These are phyloP conservation scores for Cyclocybe aegerita DNA, from an alignment of 768 basidiomycete species.

Conservation along the genomic window DNA sequence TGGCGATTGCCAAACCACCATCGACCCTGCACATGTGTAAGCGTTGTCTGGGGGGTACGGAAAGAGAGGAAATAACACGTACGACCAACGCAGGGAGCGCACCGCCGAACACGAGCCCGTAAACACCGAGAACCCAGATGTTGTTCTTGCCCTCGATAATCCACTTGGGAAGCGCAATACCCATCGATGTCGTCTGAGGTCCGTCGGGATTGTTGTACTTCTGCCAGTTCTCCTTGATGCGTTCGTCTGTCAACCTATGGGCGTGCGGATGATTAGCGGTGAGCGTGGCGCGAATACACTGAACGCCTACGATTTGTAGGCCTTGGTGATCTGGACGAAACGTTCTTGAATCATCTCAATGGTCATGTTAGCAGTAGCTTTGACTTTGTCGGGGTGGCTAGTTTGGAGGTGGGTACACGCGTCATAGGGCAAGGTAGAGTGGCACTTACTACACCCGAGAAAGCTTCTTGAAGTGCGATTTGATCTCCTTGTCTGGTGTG, in stretches of 20 bases:
- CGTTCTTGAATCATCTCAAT: slow-evolving; percentile 80
- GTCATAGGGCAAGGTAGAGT: not conserved
- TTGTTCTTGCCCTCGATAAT: slow-evolving; percentile 91
- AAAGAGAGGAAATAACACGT: slow-evolving; percentile 26
- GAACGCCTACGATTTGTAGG: slow-evolving; percentile 83
- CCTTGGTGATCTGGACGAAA: slow-evolving; percentile 94
- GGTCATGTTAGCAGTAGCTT: slow-evolving; percentile 77
- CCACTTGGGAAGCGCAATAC: slow-evolving; percentile 94
- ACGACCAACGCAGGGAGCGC: slow-evolving; percentile 83
- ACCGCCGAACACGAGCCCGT: slow-evolving; percentile 86
- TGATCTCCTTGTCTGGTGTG: slow-evolving; percentile 85
- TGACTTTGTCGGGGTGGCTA: slow-evolving; percentile 98
- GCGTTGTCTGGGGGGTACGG: not conserved
- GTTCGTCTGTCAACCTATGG: slow-evolving; percentile 83
- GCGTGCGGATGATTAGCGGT: not conserved
- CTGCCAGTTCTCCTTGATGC: slow-evolving; percentile 86
- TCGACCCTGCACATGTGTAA: slow-evolving; percentile 51
- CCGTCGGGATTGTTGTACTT: slow-evolving; percentile 95
- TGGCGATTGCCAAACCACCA: slow-evolving; percentile 97
- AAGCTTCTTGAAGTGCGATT: slow-evolving; percentile 91
- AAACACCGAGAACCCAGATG: slow-evolving; percentile 85
- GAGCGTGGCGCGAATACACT: not conserved
- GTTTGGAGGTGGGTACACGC: not conserved
- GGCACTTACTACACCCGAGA: slow-evolving; percentile 76
- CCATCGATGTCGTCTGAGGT: slow-evolving; percentile 90